phyloP scores from a whole-genome alignment of 2,329 filamentous ascomycete genomes.

The Colletotrichum theobromicola region DNA sequence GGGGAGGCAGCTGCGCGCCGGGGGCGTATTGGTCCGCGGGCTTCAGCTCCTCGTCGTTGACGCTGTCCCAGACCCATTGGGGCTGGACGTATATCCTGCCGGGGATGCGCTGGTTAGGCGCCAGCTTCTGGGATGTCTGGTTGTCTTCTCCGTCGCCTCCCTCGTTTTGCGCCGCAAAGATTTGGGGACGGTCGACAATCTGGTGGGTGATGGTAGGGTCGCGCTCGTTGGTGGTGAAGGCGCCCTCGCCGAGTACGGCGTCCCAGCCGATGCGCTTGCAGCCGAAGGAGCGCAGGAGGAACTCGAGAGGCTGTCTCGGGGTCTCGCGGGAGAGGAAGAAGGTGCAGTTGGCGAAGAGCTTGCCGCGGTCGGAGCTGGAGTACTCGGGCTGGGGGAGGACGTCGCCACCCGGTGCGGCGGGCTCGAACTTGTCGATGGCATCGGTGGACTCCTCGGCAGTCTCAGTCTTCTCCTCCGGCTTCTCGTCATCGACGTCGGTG shows the following conservation, averaged over 20 bases:
- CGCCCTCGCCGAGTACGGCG: conserved; percentile 84
- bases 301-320: conserved; percentile 87
- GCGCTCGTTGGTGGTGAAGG: conserved; percentile 87
- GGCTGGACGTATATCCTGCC: conserved; percentile 93
- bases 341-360: conserved; percentile 87
- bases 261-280: conserved; percentile 98
- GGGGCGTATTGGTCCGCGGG: conserved; percentile 88
- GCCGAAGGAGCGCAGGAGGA: conserved; percentile 90
- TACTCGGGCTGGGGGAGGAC: conserved; percentile 79
- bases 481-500: conserved; percentile 48
- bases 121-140: conserved; percentile 65
- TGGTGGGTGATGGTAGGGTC: conserved; percentile 95
- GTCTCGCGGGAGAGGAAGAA: conserved; percentile 95
- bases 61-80: conserved; percentile 97
- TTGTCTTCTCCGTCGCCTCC: conserved; percentile 56
- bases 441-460: conserved; percentile 52
- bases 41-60: conserved; percentile 91
- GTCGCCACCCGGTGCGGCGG: conserved; percentile 83
- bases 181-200: conserved; percentile 86
- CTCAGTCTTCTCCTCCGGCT: conserved; percentile 42
- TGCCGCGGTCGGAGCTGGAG: conserved; percentile 69
- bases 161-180: conserved; percentile 56
- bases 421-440: conserved; percentile 90
- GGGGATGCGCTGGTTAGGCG: conserved; percentile 76
- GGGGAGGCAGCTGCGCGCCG: conserved; percentile 87